Percentiles rank a stretch among this genome's conserved stretches.
These are phyloP conservation scores for Fusarium citri DNA, from an alignment of 2,329 filamentous ascomycete species.

Conservation along the genomic window DNA sequence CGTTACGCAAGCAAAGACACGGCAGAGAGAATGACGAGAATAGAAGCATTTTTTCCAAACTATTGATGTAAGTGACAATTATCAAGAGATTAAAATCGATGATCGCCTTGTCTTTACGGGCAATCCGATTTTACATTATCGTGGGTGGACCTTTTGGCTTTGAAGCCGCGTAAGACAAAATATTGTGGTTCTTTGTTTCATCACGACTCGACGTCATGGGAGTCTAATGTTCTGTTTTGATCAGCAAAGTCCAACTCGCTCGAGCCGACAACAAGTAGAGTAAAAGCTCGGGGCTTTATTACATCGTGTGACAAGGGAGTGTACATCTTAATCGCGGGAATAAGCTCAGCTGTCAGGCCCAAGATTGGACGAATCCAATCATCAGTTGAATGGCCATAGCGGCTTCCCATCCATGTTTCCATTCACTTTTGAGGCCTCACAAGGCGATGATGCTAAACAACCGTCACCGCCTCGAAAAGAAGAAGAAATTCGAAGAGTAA, in stretches of 20 bases:
- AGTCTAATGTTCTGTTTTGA: slow-evolving; percentile 29
- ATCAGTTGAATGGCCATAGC: slow-evolving; percentile 26
- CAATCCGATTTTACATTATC: neutral
- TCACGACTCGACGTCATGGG: slow-evolving; percentile 40
- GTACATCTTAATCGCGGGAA: slow-evolving; percentile 33
- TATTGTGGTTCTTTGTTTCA: slow-evolving; percentile 44
- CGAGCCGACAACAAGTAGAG: neutral
- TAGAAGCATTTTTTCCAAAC: neutral
- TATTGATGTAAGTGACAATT: neutral
- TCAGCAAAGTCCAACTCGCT: slow-evolving; percentile 21
- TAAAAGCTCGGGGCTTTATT: neutral
- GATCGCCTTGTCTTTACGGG: slow-evolving; percentile 6
- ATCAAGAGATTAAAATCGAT: slow-evolving; percentile 1
- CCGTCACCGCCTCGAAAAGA: slow-evolving; percentile 24
- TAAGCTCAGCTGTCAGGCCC: slow-evolving; percentile 27
- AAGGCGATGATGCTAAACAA: neutral
- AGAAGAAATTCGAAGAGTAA: neutral
- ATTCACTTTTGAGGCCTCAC: slow-evolving; percentile 26
- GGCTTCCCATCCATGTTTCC: slow-evolving; percentile 19
- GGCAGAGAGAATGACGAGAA: neutral
- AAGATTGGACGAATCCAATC: slow-evolving; percentile 31
- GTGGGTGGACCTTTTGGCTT: slow-evolving; percentile 21
- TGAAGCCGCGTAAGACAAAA: slow-evolving; percentile 27
- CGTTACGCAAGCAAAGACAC: slow-evolving; percentile 15
- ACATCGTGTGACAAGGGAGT: slow-evolving; percentile 42